Evolutionary conservation across 1,284 basidiomycete genomes (phyloP).

Genomic region (Puccinia coronata): DNA sequence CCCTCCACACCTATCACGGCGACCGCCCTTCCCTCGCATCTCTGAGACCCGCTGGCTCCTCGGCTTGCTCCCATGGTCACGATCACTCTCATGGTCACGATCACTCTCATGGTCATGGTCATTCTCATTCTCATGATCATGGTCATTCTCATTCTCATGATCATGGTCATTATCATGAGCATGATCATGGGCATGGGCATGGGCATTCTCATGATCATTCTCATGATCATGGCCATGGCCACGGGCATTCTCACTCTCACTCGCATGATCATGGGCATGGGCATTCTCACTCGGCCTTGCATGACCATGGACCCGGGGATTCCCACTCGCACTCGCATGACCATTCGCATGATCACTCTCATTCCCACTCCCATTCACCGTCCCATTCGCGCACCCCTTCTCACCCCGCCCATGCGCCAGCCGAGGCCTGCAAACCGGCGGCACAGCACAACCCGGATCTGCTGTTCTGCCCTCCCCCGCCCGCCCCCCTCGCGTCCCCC

Average conservation of each 20-base stretch:
- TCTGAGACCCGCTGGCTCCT: neutral
- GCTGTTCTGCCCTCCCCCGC: too few relatives aligned
- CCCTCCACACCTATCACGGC: neutral
- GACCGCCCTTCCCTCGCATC: neutral
- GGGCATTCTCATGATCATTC: neutral
- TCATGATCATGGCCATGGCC: neutral
- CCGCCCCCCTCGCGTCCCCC: too few relatives aligned
- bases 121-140: slow-evolving; percentile 18
- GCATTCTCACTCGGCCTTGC: too few relatives aligned
- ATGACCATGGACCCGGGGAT: too few relatives aligned
- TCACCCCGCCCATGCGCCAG: too few relatives aligned
- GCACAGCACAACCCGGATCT: too few relatives aligned
- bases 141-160: neutral
- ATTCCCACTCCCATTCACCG: neutral
- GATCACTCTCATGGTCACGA: too few relatives aligned
- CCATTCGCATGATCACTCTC: too few relatives aligned
- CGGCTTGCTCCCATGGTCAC: too few relatives aligned
- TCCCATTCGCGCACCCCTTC: neutral
- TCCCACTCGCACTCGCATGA: too few relatives aligned
- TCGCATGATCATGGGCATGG: too few relatives aligned
- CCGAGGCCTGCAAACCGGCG: too few relatives aligned
- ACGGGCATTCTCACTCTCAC: neutral
- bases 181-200: neutral
- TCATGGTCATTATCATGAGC: slow-evolving; percentile 3
- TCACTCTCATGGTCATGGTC: slow-evolving; percentile 9